phyloP scores from a whole-genome alignment of 106 monocot species.

The Posidonia australis region DNA sequence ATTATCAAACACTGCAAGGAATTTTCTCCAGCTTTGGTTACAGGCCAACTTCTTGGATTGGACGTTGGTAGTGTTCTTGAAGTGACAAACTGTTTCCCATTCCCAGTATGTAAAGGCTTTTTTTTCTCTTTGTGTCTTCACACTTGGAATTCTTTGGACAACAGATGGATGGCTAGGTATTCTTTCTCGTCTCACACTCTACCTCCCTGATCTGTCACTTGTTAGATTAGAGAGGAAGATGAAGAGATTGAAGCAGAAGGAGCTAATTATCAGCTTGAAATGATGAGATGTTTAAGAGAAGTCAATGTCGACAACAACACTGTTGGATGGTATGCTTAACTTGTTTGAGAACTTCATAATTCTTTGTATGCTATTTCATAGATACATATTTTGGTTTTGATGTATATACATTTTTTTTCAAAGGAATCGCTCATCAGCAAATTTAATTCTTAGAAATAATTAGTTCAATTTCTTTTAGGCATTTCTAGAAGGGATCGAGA shows the following conservation, averaged over 20 bases:
- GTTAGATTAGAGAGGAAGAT: constrained; percentile 85
- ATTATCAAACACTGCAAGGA: constrained; percentile 98
- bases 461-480: no score
- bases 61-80: constrained; percentile 97
- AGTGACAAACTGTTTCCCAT: constrained; percentile 97
- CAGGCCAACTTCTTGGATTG: constrained; percentile 90
- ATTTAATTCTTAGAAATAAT: no score
- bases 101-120: constrained; percentile 41
- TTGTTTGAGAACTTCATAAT: not conserved
- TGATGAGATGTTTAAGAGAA: constrained; percentile 97
- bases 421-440: no score
- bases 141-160: no score
- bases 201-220: no score
- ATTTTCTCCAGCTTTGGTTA: constrained; percentile 81
- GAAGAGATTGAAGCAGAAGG: constrained; percentile 96
- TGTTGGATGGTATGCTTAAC: constrained; percentile 76
- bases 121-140: not conserved
- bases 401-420: not conserved
- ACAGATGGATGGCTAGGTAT: no score
- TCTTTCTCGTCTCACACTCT: no score
- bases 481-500: no score
- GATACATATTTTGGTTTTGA: not conserved
- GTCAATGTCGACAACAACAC: constrained; percentile 99
- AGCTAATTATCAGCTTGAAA: constrained; percentile 97
- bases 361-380: not conserved